Percentiles rank a stretch among this genome's conserved stretches.
phyloP scores from a whole-genome alignment of 495 filamentous ascomycete species.

The Haplographium delicatum region DNA sequence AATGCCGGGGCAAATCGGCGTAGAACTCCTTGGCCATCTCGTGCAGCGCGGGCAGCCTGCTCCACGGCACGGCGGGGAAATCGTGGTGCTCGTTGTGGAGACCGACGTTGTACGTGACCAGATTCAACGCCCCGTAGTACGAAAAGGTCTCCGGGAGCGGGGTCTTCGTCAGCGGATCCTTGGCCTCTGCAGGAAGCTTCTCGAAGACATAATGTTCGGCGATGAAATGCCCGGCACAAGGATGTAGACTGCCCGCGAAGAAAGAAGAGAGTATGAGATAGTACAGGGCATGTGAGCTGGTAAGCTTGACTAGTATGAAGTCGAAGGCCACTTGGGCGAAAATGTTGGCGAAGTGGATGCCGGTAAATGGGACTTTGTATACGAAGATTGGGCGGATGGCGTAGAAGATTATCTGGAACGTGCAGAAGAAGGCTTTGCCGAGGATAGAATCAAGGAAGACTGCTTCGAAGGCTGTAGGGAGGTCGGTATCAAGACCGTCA shows the following conservation, averaged over 20 bases:
- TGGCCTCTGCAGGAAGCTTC: constrained; percentile 51
- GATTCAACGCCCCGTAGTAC: constrained; percentile 92
- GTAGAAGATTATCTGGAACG: constrained; percentile 99
- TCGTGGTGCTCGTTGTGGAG: constrained; percentile 99
- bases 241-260: constrained; percentile 89
- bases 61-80: constrained; percentile 97
- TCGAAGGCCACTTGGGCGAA: constrained; percentile 74
- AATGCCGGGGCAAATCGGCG: constrained; percentile 75
- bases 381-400: constrained; percentile 96
- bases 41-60: constrained; percentile 65
- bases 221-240: constrained; percentile 96
- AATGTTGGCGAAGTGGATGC: constrained; percentile 79
- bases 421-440: constrained; percentile 98
- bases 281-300: constrained; percentile 54
- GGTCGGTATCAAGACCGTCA: constrained; percentile 91
- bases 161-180: constrained; percentile 52
- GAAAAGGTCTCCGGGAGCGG: constrained; percentile 91
- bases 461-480: constrained; percentile 89
- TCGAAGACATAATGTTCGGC: constrained; percentile 99
- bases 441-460: constrained; percentile 92
- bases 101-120: constrained; percentile 94
- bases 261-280: constrained; percentile 87
- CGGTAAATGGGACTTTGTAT: constrained; percentile 82
- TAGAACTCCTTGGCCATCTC: constrained; percentile 91
- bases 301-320: constrained; percentile 52